Evolutionary conservation across 2,329 filamentous ascomycete species (phyloP), one percentile per base, ranked within the genome.

Genomic region (Diaporthe sp.): DNA sequence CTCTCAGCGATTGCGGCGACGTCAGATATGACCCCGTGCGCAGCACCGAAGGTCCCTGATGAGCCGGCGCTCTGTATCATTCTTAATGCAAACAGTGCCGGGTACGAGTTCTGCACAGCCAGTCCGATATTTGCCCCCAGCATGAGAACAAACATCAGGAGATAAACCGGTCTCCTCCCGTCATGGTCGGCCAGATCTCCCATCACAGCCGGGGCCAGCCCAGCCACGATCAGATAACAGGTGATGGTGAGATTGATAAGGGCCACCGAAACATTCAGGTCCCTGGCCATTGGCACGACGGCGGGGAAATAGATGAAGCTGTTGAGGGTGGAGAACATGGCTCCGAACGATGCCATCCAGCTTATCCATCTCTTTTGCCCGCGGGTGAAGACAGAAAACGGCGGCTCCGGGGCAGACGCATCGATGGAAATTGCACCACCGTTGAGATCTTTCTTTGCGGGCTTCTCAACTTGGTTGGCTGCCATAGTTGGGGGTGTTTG

Each of bases 181-280:
- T 65, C 75, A 67, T 69, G 76, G 73, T 75, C 77, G 51, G 70
- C 77, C 72, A 72, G 69, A 57, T 61, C 74, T 25, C 70, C 70
- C 39, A 72, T 58, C 2, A 72, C n/a, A 15, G 76, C 51, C 9
- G 76, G 78, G 22, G 74, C 73, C 6, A 88, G 77, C 8, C 82
- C 87, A 78, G 86, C 85, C 53, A 88, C 83, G 55, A 88, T 84
- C 79, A 86, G 81, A 61, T 86, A 86, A 1, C 83, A 83, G 1
- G 85, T 86, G 34, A 86, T 79, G 4, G 82, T 84, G n/a, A 85
- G 72, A 57, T 85, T 85, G 59, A 86, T 76, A 51, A 81, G 75
- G 22, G 77, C 74, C 13, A 80, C 65, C 19, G 75, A 76, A 3
- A 80, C 78, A 58, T 65, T 34, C 8, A 81, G 75, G 51, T 80